Evolutionary conservation across 225 moss, liverwort and hornwort species (phyloP), one percentile per base, ranked within the genome.

Genomic region (Rhytidiadelphus loreus): DNA sequence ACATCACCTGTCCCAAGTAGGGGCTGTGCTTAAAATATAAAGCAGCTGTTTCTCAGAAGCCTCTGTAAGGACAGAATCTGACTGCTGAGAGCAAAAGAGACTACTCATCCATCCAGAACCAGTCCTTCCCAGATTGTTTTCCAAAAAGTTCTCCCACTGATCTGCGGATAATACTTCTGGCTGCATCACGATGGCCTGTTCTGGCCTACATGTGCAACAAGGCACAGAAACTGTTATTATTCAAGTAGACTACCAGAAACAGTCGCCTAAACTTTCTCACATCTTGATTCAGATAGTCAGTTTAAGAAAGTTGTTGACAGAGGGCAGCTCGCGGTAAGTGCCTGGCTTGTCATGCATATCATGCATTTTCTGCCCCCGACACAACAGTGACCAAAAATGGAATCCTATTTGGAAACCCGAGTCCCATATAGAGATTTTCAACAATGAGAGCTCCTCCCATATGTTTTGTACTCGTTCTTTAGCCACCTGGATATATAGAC

Each of bases 1-100:
- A 81, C 12, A 69, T 78, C 77, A 96, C 96, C 95, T 96, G 91
- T 96, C 96, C 96, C 96, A 96, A 83, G 95, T 96, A 88, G 96
- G 96, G 82, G 96, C 95, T 75, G 95, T 94, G 78, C 92, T 95
- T 64, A 96, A 83, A 86, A 96, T 92, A 80, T 88, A 94, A 53
- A 92, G 94, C 73, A 96, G 92, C 88, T 94, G 94, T 87, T 92
- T 96, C 87, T 91, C 86, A 64, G 91, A 18, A 52, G 81, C 88
- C 53, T 95, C 95, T 60, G 91, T 48, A 82, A 95, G 95, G 52
- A 77, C 87, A 60, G 90, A 61, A 90, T 87, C 91, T 72, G 92
- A 71, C 66, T 95, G 94, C 55, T 91, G 90, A 65, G 60, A 83
- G 56, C 87, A 89, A 9, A 93, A 88, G 89, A 93, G 89, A 64